Evolutionary conservation across 495 filamentous ascomycete genomes (phyloP), one percentile per base, ranked within the genome.

Genomic region (Penicillium flavigenum): DNA sequence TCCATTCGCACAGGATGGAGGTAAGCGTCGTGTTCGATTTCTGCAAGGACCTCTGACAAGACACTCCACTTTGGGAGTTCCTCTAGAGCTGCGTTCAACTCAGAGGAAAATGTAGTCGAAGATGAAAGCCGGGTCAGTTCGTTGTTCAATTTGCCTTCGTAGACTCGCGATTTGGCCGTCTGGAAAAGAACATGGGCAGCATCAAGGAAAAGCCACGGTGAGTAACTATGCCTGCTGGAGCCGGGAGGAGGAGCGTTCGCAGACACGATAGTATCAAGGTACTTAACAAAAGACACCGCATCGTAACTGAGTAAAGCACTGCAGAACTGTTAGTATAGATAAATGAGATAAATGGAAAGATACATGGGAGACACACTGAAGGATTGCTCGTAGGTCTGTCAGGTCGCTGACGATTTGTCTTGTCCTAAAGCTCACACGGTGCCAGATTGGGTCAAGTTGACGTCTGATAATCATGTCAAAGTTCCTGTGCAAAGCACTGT

Each of bases 371-470:
- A 71, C 75, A 20, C 76, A 90, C 75, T 95, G 87, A 17, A 98
- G 80, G 75, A 98, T 88, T n/a, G 83, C 84, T 46, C 95, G 82
- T 24, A 98, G 83, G 20, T 95, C 86, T 4, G 85, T 88, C 59
- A 98, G 75, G 69, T 98, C 94, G 65, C 83, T 86, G 32, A 92
- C 94, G 60, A 98, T 95, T 69, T 96, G 91, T 67, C 86, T 89
- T 10, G 95, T 97, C 67, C 91, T 90, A 79, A 90, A 96, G 70
- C 89, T 96, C 39, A 96, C 89, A 53, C 95, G 83, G 73, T 98
- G 94, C 94, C 94, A 98, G 54, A 97, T 91, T 6, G 93, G 91
- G 66, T 98, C 92, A 14, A 98, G 76, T 71, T 98, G 94, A 63
- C 93, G 85, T 48, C 92, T 77, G 47, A 98, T 85, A 56, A 92